Base-by-base conservation (phyloP, 768 basidiomycete species). In the Tubosaeta brunneosetosa region DNA sequence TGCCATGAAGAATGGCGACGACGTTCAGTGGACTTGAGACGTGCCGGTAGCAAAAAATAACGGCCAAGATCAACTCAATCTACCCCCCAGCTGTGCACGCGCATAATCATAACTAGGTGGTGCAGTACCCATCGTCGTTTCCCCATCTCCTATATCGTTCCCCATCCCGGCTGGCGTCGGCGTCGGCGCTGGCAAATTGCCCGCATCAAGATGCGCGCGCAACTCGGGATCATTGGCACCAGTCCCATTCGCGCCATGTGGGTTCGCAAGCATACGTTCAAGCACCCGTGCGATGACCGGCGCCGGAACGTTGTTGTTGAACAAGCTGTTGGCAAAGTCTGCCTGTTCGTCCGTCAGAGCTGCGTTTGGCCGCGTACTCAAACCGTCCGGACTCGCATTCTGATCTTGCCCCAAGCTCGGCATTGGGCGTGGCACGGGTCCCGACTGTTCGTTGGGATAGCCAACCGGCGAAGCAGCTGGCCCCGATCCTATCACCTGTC, bases 221-320 rank as follows among this genome's bases (percentile, higher is more conserved):
- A 33, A 33, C 36, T 37, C 36, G 36, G n/a, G 36, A n/a, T 37
- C 36, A 17, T 37, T 37, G 17, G 36, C 36, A 37, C 33, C 33
- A 33, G 33, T 33, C 10, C 12, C 13, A 17, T 7, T 37, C 7
- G n/a, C 36, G n/a, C 36, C 36, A n/a, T 37, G 36, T 14, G n/a
- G 36, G 13, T n/a, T 37, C n/a, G 56, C 57, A 1, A 67, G 19
- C 66, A 67, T 66, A 26, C 66, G 59, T 36, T 63, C 64, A 1
- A 66, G 51, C 22, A 67, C 59, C 1, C 64, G 55, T 14, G 65
- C 63, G 11, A 67, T 44, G 43, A 61, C 66, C 2, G 61, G 53
- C 22, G 52, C 66, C 3, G 65, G 63, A 11, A 66, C 56, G 42
- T 67, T 63, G 50, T 58, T 61, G 43, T 56, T 59, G 49, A 60